Evolutionary conservation across 495 filamentous ascomycete species (phyloP).

Genomic region (Halenospora varia): DNA sequence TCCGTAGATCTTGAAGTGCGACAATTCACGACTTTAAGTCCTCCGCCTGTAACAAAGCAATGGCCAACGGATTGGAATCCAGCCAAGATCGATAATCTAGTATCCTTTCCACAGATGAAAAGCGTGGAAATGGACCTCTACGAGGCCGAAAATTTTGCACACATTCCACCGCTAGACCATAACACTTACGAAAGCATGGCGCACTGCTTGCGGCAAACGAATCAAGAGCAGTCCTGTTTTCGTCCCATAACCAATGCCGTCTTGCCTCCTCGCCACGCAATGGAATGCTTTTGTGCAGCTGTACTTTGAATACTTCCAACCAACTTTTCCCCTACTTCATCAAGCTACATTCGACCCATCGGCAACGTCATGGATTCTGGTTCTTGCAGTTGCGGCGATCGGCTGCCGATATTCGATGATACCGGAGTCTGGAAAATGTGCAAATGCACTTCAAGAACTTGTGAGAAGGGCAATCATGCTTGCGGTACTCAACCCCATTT

Average conservation of each 20-base stretch:
- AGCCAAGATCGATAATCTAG: not conserved
- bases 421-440: not conserved
- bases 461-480: not conserved
- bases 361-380: not conserved
- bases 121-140: not conserved
- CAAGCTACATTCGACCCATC: not conserved
- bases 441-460: not conserved
- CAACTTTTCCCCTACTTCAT: not conserved
- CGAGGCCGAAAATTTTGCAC: not conserved
- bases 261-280: not conserved
- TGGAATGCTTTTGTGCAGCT: not conserved
- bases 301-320: not conserved
- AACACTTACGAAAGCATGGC: not conserved
- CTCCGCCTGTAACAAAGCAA: not conserved
- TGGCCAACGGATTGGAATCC: not conserved
- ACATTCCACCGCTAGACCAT: not conserved
- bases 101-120: not conserved
- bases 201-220: not conserved
- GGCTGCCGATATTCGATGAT: not conserved
- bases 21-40: not conserved
- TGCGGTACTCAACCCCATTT: not conserved
- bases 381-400: not conserved
- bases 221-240: not conserved
- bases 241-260: not conserved
- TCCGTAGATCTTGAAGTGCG: not conserved